Conservation (phyloP, 495 filamentous ascomycete genomes). For the Rusavskia elegans region DNA sequence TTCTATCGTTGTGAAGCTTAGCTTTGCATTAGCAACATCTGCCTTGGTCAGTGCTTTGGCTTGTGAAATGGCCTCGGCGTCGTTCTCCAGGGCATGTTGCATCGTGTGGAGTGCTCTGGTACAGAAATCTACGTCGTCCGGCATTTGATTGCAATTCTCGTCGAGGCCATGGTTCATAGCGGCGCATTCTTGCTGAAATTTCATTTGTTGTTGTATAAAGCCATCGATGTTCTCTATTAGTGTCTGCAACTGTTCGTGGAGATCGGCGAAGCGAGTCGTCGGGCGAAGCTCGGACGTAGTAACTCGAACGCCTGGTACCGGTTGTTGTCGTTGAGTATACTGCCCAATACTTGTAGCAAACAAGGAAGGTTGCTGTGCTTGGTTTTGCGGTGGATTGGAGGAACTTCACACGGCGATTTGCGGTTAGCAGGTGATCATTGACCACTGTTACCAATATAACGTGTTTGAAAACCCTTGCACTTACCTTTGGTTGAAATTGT, state of each 20-base stretch:
- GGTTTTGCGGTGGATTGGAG: neutral
- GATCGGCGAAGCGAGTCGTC: slow-evolving; percentile 82
- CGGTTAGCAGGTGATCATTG: neutral
- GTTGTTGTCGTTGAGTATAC: slow-evolving; percentile 28
- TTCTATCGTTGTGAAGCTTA: slow-evolving; percentile 61
- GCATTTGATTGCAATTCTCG: slow-evolving; percentile 45
- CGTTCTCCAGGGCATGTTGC: slow-evolving; percentile 53
- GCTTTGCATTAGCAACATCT: slow-evolving; percentile 55
- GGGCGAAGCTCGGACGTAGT: slow-evolving; percentile 59
- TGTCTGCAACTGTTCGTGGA: slow-evolving; percentile 65
- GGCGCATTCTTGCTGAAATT: slow-evolving; percentile 36
- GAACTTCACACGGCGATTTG: neutral
- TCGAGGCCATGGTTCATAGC: slow-evolving; percentile 27
- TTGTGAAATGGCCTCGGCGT: slow-evolving; percentile 53
- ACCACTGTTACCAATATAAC: too few relatives aligned
- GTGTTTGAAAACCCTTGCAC: neutral
- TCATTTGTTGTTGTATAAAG: slow-evolving; percentile 53
- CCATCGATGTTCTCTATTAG: slow-evolving; percentile 60
- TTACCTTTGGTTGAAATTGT: slow-evolving; percentile 6
- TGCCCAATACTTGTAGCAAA: slow-evolving; percentile 24
- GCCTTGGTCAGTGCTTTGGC: slow-evolving; percentile 44
- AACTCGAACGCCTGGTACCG: slow-evolving; percentile 57
- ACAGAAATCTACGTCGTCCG: slow-evolving; percentile 61
- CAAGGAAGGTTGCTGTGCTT: slow-evolving; percentile 21
- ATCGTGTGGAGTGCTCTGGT: slow-evolving; percentile 55